A percentile compares a stretch with the other conserved stretches of the same genome.
These are phyloP conservation scores for Nepenthes alata DNA, from an alignment of 179 eudicot genomes.

Conservation along the genomic window DNA sequence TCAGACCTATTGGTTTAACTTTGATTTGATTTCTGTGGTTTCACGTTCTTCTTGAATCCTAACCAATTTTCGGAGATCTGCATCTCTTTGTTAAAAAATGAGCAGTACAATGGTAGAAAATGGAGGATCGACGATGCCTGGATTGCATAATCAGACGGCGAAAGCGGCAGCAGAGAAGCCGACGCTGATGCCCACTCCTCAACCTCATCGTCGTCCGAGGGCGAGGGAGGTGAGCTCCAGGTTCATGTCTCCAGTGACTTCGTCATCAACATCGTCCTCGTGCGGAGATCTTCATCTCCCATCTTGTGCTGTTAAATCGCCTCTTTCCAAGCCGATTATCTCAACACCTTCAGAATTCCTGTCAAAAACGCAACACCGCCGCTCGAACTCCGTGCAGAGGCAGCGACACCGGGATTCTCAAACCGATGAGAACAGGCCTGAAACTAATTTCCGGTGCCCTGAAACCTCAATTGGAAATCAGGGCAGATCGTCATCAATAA, in stretches of 20 bases:
- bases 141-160: too few relatives aligned
- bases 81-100: conserved; percentile 2
- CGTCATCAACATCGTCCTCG: conserved; percentile 10
- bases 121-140: too few relatives aligned
- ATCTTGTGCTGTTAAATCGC: conserved; percentile 17
- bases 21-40: too few relatives aligned
- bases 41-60: neutral
- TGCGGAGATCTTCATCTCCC: conserved; percentile 15
- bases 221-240: conserved; percentile 77
- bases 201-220: conserved; percentile 51
- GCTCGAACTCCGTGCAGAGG: conserved; percentile 37
- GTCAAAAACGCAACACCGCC: conserved; percentile 14
- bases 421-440: conserved; percentile 41
- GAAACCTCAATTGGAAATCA: conserved; percentile 24
- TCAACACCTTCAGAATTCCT: conserved; percentile 27
- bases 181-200: conserved; percentile 22
- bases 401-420: conserved; percentile 15
- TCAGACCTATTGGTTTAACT: too few relatives aligned
- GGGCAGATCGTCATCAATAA: neutral
- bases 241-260: conserved; percentile 51
- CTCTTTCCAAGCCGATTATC: conserved; percentile 11
- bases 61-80: neutral
- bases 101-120: conserved; percentile 19
- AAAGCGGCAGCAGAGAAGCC: neutral
- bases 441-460: conserved; percentile 22